Evolutionary conservation across 2,329 filamentous ascomycete species (phyloP).

Genomic region (Stromatinia cepivora): DNA sequence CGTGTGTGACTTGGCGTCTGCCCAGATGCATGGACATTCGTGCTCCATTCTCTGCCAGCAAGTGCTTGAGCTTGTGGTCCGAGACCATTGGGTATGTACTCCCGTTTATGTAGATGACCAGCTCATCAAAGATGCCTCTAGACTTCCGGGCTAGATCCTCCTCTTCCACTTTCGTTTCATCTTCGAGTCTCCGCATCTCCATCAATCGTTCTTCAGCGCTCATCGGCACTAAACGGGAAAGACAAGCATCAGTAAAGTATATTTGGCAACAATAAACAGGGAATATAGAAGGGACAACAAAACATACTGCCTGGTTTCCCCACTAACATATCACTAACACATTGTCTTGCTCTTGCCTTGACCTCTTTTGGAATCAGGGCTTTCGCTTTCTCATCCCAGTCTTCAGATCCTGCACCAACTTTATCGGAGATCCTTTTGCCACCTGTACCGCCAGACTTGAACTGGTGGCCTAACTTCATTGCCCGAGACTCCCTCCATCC

Average conservation of each 20-base stretch:
- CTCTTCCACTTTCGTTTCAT: slow-evolving; percentile 50
- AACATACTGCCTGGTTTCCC: slow-evolving; percentile 20
- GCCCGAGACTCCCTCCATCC: slow-evolving; percentile 72
- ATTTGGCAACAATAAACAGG: slow-evolving; percentile 19
- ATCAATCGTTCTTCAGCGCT: slow-evolving; percentile 31
- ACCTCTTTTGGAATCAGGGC: slow-evolving; percentile 48
- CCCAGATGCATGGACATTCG: slow-evolving; percentile 68
- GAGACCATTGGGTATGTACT: slow-evolving; percentile 79
- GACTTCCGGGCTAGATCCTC: slow-evolving; percentile 32
- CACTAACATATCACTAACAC: slow-evolving; percentile 55
- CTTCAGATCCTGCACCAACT: slow-evolving; percentile 62
- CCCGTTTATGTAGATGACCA: slow-evolving; percentile 84
- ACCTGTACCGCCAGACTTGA: slow-evolving; percentile 56
- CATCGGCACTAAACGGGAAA: slow-evolving; percentile 40
- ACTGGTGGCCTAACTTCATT: slow-evolving; percentile 70
- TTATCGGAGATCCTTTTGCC: slow-evolving; percentile 63
- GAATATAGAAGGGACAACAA: slow-evolving; percentile 18
- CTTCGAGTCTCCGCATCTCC: slow-evolving; percentile 48
- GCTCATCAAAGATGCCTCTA: slow-evolving; percentile 62
- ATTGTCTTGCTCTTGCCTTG: slow-evolving; percentile 39
- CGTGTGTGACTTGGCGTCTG: slow-evolving; percentile 76
- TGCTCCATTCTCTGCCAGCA: slow-evolving; percentile 74
- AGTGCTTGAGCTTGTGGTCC: slow-evolving; percentile 80
- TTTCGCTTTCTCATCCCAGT: slow-evolving; percentile 51
- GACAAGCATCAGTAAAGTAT: slow-evolving; percentile 21